Evolutionary conservation across 1,284 basidiomycete species (phyloP).

Genomic region (Ceratobasidium sp.): DNA sequence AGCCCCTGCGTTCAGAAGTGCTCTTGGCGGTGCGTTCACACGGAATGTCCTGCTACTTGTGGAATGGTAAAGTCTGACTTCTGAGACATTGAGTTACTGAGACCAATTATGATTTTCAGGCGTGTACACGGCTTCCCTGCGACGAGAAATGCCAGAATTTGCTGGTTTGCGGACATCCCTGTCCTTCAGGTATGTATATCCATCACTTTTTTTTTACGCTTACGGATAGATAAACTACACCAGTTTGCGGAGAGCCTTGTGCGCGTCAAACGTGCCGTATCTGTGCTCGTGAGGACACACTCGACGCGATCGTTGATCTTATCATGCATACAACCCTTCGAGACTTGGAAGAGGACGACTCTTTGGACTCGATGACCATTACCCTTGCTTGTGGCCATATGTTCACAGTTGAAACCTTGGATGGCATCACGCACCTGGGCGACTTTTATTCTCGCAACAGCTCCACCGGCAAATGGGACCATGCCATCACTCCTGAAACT

Average conservation of each 20-base stretch:
- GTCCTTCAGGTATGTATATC: conserved; percentile 72
- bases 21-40: conserved; percentile 71
- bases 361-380: conserved; percentile 66
- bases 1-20: conserved; percentile 75
- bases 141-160: conserved; percentile 67
- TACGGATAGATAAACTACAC: neutral
- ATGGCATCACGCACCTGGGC: conserved; percentile 69
- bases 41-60: conserved; percentile 73
- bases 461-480: conserved; percentile 60
- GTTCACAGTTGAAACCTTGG: conserved; percentile 80
- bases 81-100: neutral
- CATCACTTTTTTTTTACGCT: neutral
- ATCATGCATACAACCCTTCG: conserved; percentile 67
- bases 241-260: conserved; percentile 81
- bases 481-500: conserved; percentile 27
- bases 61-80: conserved; percentile 68
- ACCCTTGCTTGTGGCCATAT: conserved; percentile 75
- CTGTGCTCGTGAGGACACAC: conserved; percentile 64
- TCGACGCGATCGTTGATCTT: conserved; percentile 69
- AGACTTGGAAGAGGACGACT: conserved; percentile 62
- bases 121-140: conserved; percentile 77
- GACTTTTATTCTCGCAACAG: conserved; percentile 68
- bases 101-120: conserved; percentile 61
- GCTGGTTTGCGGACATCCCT: conserved; percentile 73
- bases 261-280: conserved; percentile 67